A percentile compares a stretch with the other conserved stretches of the same genome.
phyloP scores from a whole-genome alignment of 1,139 yeast genomes.

The Yamadazyma siamensis region DNA sequence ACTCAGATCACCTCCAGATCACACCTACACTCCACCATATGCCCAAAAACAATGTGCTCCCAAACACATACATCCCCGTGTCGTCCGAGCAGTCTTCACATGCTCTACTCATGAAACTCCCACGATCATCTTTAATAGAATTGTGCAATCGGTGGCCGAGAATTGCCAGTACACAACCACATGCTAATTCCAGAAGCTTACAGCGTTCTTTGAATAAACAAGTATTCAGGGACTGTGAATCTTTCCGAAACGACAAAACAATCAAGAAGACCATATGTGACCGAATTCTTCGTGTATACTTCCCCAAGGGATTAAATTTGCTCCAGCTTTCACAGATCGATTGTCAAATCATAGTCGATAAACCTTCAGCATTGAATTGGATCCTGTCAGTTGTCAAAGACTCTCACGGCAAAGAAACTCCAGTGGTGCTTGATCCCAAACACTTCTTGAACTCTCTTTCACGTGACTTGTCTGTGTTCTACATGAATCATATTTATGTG shows the following conservation, averaged over 20 bases:
- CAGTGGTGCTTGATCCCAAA: constrained; percentile 40
- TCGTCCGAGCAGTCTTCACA: constrained; percentile 21
- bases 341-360: constrained; percentile 58
- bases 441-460: constrained; percentile 48
- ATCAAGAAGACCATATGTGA: constrained; percentile 50
- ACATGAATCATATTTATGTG: constrained; percentile 60
- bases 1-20: too few relatives aligned
- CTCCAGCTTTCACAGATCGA: constrained; percentile 73
- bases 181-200: constrained; percentile 6
- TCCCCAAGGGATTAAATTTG: constrained; percentile 63
- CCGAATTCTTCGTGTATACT: constrained; percentile 49
- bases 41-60: constrained; percentile 24
- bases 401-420: constrained; percentile 27
- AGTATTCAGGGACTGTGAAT: constrained; percentile 18
- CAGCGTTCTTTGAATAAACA: constrained; percentile 26
- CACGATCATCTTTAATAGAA: constrained; percentile 34
- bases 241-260: constrained; percentile 13
- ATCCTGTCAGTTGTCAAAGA: constrained; percentile 52
- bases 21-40: too few relatives aligned
- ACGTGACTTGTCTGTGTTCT: constrained; percentile 45
- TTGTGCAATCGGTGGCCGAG: constrained; percentile 36
- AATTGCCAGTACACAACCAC: constrained; percentile 38
- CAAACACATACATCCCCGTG: constrained; percentile 40
- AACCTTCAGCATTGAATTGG: constrained; percentile 55
- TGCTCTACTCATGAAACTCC: constrained; percentile 26